Base-by-base conservation (phyloP, 2,329 filamentous ascomycete species). In the Emydomyces testavorans region DNA sequence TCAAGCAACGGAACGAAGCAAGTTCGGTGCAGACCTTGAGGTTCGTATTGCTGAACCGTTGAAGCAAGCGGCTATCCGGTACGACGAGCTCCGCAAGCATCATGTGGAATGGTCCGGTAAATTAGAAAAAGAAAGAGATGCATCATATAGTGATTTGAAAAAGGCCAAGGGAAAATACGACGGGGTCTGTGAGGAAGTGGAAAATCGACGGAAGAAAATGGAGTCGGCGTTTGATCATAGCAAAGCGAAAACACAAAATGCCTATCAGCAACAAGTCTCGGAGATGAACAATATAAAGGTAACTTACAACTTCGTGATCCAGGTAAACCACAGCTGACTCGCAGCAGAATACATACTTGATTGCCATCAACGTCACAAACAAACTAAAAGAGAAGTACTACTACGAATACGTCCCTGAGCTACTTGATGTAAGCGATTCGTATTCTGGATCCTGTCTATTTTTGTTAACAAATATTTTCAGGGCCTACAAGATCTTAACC, bases 351-450 rank as follows among this genome's bases (percentile, higher is more conserved):
- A 88, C 85, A n/a, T 98, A 98, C 62, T 71, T 98, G 52, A 94
- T 98, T 60, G 78, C 80, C 52, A 94, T 98, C 70, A 94, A 94
- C 62, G 86, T 96, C 50, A 93, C 89, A 28, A 98, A 98, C 68
- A 94, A 92, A 70, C 82, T 94, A 61, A 98, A 96, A 71, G 88
- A 95, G 63, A 86, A 83, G 62, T 96, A 96, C 71, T 98, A 94
- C 62, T 83, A 96, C 63, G 88, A 95, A 65, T 96, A 96, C 64
- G 76, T 98, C 16, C 92, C 92, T 6, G 92, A 96, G 62, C 70
- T 96, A 50, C 76, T 98, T 62, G 86, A 96, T 68, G 89, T 89
- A 67, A 67, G 72, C 50, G 7, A 3, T n/a, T 26, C 26, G 7
- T 15, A 13, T 39, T 32, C 24, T 20, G 8, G 15, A 26, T n/a